Base-by-base conservation (phyloP, 1,284 basidiomycete species). In the Trametes versicolor region DNA sequence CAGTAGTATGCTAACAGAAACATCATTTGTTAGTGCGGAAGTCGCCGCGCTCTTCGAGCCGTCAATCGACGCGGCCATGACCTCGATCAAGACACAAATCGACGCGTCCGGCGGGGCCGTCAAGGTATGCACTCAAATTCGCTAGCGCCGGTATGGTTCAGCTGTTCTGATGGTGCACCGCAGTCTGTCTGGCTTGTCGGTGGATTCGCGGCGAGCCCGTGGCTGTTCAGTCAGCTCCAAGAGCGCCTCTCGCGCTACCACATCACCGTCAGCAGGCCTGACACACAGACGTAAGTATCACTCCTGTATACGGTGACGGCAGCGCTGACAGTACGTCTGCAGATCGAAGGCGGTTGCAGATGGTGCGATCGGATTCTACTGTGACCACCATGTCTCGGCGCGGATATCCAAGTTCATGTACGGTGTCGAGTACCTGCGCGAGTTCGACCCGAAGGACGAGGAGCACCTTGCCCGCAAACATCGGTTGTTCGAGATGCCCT, bases 311-410 rank as follows among this genome's bases (percentile, higher is more conserved):
- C 4, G 19, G 5, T 15, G 27, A 36, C 13, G 5, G 4, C 5
- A 4, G 9, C 10, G 9, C 39, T 34, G 45, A 63, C 7, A 58
- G 60, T 8, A 49, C 23, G 34, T 7, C 13, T 56, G 19, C 57
- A 92, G 91, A 25, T 92, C 91, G 21, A 93, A 93, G 75, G 91
- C 91, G 6, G 91, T 93, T 6, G 91, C 91, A 37, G 91, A 93
- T 70, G 91, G 91, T 21, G 91, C 91, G 1, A 87, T 93, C 67
- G 91, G 91, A 15, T 93, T 93, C 77, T 93, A 92, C 76, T 91
- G 89, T 69, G 91, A 93, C 73, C 91, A 93, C 66, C 89, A 92
- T 70, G 91, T 93, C 65, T 89, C 89, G 8, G 89, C 91, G 37
- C 85, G 91, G 45, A 86, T 92, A 79, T 89, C 89, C 48, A 91